Evolutionary conservation across 1,284 basidiomycete genomes (phyloP), one percentile per base, ranked within the genome.

Genomic region (Ustilago vetiveriae): DNA sequence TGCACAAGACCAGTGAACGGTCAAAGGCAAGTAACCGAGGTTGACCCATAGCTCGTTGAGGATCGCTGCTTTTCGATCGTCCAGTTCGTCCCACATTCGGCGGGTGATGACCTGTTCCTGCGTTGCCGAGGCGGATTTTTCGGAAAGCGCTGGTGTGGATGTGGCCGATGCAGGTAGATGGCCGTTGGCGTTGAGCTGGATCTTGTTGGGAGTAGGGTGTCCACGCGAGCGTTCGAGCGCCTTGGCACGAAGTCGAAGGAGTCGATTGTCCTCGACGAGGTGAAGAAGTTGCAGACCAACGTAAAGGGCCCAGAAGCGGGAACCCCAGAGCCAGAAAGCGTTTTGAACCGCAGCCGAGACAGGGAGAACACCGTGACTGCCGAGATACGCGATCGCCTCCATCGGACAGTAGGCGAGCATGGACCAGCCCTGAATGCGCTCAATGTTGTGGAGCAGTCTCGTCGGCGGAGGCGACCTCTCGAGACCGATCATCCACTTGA

Each of bases 41-140:
- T 92, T 93, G 41, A 88, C 87, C 43, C 90, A 83, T 22, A 90
- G 78, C 70, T 92, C 90, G 58, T 87, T 89, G 85, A 88, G 87
- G 57, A 90, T 88, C 14, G 89, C 87, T 63, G 87, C 85, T 87
- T 90, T 90, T 65, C 85, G 83, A 66, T 86, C 65, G 24, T 74
- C 74, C 33, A 82, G 50, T 32, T 79, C 77, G 44, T 74, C 58
- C 79, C 79, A 81, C 70, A 81, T 68, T 26, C 63, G 64, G 17
- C 75, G 56, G 14, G 79, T 81, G 48, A 69, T 66, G 16, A 64
- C 48, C 50, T 79, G 76, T 41, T 79, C 77, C 41, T 79, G 67
- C n/a, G 52, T 30, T 21, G 39, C 24, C 8, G 53, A 44, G 33
- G 21, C 35, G 7, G 46, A 38, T 50, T 75, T 74, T 41, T 67